Base-by-base conservation (phyloP, 176 grass and related monocot species). In the Oryza meridionalis region DNA sequence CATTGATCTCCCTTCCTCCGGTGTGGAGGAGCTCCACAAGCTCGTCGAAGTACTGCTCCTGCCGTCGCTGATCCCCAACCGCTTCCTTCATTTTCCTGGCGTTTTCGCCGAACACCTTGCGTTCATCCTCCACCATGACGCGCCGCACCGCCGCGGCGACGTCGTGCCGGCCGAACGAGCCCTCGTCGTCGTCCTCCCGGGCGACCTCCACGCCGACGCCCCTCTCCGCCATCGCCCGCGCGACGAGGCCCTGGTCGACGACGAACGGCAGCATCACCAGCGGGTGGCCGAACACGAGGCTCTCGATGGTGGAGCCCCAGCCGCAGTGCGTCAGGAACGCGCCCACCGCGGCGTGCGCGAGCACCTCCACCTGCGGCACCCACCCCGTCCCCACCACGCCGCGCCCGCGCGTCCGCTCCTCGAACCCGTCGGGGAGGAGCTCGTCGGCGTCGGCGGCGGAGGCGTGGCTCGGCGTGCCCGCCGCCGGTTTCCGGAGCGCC, bases 291-390 rank as follows among this genome's bases (percentile, higher is more conserved):
- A 90, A 86, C 11, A 31, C 29, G 65, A 97, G 43, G 72, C 81
- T 50, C 73, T 97, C 94, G 31, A 97, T 10, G 42, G 78, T 81
- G 71, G 94, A 91, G 27, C 94, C 84, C 84, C 85, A 93, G 2
- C 92, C 94, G 42, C 94, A 94, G 83, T 94, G 89, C 8, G 89
- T 94, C n/a, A 91, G 72, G 80, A 93, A 97, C 9, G 86, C 86
- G 65, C 75, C 87, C 13, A 82, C 79, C 0, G 87, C 86, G 40
- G 3, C 32, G 31, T 94, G 89, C 13, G 70, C 75, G 3, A 91
- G 74, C 67, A 86, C 77, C 7, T 61, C 7, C 49, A 83, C 51
- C 80, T 96, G 94, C 4, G 84, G 88, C 42, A 85, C 84, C 89
- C 94, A 93, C 22, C 69, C 86, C 0, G 11, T 62, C 9, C 35